Conservation (phyloP, 768 basidiomycete genomes). For the Cyclocybe cylindracea region DNA sequence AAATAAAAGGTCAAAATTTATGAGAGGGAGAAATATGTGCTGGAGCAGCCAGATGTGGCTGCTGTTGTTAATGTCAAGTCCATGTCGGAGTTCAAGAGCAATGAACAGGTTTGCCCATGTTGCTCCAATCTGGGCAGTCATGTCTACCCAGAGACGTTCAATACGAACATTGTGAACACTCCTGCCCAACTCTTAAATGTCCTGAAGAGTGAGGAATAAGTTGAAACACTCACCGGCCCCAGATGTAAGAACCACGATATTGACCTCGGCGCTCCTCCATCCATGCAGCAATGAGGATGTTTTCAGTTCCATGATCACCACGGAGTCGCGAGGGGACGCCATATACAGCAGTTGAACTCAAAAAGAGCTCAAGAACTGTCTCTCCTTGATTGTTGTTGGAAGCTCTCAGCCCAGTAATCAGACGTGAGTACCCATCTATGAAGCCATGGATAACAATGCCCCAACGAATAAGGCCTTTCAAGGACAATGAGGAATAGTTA, state of each 20-base stretch:
- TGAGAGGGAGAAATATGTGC: slow-evolving; percentile 27
- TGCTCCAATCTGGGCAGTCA: slow-evolving; percentile 27
- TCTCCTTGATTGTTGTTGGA: slow-evolving; percentile 15
- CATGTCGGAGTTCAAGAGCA: slow-evolving; percentile 24
- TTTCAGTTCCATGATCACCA: slow-evolving; percentile 29
- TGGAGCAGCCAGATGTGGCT: slow-evolving; percentile 38
- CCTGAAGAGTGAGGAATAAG: background rate
- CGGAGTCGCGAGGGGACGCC: slow-evolving; percentile 18
- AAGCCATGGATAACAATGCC: slow-evolving; percentile 32
- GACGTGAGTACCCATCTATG: slow-evolving; percentile 25
- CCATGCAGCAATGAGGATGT: slow-evolving; percentile 18
- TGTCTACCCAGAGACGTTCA: slow-evolving; percentile 37
- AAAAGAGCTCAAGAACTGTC: slow-evolving; percentile 17
- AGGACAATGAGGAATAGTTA: background rate
- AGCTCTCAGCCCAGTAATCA: slow-evolving; percentile 13
- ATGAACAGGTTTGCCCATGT: slow-evolving; percentile 35
- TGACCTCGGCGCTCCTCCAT: slow-evolving; percentile 17
- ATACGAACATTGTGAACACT: slow-evolving; percentile 28
- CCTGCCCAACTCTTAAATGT: background rate
- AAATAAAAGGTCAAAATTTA: slow-evolving; percentile 24
- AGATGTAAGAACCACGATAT: slow-evolving; percentile 22
- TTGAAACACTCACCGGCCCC: slow-evolving; percentile 13
- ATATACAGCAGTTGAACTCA: background rate
- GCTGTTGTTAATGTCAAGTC: slow-evolving; percentile 21
- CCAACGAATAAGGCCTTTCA: slow-evolving; percentile 29